These are phyloP conservation scores for Fragaria nilgerrensis DNA, from an alignment of 306 rosid species.

Conservation along the genomic window DNA sequence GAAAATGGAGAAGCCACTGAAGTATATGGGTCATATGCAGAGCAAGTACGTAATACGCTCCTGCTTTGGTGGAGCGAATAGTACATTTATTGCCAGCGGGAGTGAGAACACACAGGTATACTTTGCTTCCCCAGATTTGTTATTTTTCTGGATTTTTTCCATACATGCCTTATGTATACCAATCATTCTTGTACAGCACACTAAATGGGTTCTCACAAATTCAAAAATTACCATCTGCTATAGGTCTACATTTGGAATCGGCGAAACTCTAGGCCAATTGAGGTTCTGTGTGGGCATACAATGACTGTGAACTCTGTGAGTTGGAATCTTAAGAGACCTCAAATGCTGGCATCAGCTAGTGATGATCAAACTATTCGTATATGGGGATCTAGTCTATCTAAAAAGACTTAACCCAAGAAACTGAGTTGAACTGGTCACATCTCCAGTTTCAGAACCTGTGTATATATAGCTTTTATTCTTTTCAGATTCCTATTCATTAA, in stretches of 20 bases:
- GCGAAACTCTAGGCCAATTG: conserved; percentile 52
- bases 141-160: background rate
- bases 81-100: conserved; percentile 81
- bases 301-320: conserved; percentile 90
- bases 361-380: conserved; percentile 77
- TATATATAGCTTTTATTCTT: conserved; percentile 32
- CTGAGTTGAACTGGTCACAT: conserved; percentile 29
- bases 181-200: background rate
- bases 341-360: conserved; percentile 91
- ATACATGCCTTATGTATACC: background rate
- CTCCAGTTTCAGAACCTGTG: conserved; percentile 19
- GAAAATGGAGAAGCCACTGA: conserved; percentile 58
- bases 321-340: conserved; percentile 82
- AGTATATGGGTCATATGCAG: conserved; percentile 60
- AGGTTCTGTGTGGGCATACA: conserved; percentile 71
- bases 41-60: conserved; percentile 80
- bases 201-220: conserved; percentile 13
- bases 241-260: conserved; percentile 92
- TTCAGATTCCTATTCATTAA: conserved; percentile 24
- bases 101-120: conserved; percentile 84
- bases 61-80: conserved; percentile 79
- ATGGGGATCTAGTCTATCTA: conserved; percentile 65
- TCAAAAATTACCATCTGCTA: conserved; percentile 1
- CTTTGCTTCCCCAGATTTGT: background rate
- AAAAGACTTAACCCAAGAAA: conserved; percentile 31